Evolutionary conservation across 306 rosid species (phyloP), one percentile per base, ranked within the genome.

Genomic region (Dalbergia oliveri): DNA sequence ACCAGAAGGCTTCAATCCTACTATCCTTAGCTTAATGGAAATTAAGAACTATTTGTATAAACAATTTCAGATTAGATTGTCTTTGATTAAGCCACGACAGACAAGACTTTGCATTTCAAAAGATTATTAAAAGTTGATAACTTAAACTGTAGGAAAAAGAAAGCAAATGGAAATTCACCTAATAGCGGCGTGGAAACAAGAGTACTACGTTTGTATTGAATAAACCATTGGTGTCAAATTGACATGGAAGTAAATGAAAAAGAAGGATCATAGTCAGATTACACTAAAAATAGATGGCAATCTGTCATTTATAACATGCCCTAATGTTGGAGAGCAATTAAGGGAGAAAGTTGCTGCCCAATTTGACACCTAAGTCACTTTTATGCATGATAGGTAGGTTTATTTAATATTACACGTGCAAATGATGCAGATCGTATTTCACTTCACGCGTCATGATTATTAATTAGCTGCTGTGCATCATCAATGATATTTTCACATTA

Each of bases 261-360:
- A 78, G 77, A 76, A 34, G 63, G 11, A 33, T 75, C 80, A 58
- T 56, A 75, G 35, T 63, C 76, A 66, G 70, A 84, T 53, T 69
- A 69, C 81, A 76, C 73, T 44, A 9, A 39, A 21, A 54, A 71
- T 2, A 62, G 10, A 44, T 51, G 14, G 16, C 15, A 49, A 49
- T 35, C 9, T 8, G 11, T 47, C 35, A 76, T 63, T 45, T 50
- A 6, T 19, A 34, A 16, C 68, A 58, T 11, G 34, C 15, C 15
- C 7, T 9, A 50, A 14, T 54, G 8, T 66, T 39, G 31, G 49
- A 45, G 45, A 72, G 37, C 23, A 62, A 62, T 63, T 50, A 50
- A 23, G 45, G 44, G 26, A 33, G 44, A 64, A 45, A 64, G 74
- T 23, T 64, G 41, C 58, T 67, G 0, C 37, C n/a, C 37, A 62